Evolutionary conservation across 345 rosid species (phyloP).

Genomic region (Salix caprea): DNA sequence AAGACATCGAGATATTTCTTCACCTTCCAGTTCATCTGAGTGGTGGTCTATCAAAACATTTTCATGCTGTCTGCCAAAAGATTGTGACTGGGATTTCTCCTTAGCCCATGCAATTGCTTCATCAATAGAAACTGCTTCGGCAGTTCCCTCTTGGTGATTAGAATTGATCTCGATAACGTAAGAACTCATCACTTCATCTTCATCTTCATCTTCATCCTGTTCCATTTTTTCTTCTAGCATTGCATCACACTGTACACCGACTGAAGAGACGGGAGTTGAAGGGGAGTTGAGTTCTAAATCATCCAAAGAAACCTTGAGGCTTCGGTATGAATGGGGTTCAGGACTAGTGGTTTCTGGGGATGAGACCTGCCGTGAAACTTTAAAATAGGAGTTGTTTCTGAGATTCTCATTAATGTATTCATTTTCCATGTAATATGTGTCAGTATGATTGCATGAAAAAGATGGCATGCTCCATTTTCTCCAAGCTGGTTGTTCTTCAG

Average conservation of each 20-base stretch:
- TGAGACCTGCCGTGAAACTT: slow-evolving; percentile 38
- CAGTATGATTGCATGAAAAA: slow-evolving; percentile 31
- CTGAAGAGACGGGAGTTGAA: slow-evolving; percentile 65
- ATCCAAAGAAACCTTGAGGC: slow-evolving; percentile 39
- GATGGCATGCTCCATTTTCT: slow-evolving; percentile 36
- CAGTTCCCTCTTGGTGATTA: slow-evolving; percentile 35
- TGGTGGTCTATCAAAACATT: slow-evolving; percentile 2
- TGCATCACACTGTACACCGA: neutral
- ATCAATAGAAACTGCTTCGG: slow-evolving; percentile 54
- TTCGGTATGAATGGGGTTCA: slow-evolving; percentile 51
- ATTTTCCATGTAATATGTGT: slow-evolving; percentile 32
- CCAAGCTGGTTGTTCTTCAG: slow-evolving; percentile 19
- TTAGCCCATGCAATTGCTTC: slow-evolving; percentile 75
- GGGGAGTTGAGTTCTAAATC: slow-evolving; percentile 66
- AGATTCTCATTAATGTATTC: slow-evolving; percentile 20
- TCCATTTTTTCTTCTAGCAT: slow-evolving; percentile 34
- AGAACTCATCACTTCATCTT: slow-evolving; percentile 51
- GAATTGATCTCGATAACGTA: slow-evolving; percentile 84
- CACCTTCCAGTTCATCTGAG: slow-evolving; percentile 31
- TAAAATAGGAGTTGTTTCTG: slow-evolving; percentile 33
- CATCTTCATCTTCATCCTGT: slow-evolving; percentile 40
- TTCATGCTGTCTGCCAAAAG: slow-evolving; percentile 16
- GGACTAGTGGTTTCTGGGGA: slow-evolving; percentile 70
- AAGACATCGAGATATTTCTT: neutral
- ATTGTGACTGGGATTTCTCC: slow-evolving; percentile 44